Percentiles rank a stretch among this genome's conserved stretches.
These are phyloP conservation scores for Chondrostereum purpureum DNA, from an alignment of 1,284 basidiomycete species.

Conservation along the genomic window DNA sequence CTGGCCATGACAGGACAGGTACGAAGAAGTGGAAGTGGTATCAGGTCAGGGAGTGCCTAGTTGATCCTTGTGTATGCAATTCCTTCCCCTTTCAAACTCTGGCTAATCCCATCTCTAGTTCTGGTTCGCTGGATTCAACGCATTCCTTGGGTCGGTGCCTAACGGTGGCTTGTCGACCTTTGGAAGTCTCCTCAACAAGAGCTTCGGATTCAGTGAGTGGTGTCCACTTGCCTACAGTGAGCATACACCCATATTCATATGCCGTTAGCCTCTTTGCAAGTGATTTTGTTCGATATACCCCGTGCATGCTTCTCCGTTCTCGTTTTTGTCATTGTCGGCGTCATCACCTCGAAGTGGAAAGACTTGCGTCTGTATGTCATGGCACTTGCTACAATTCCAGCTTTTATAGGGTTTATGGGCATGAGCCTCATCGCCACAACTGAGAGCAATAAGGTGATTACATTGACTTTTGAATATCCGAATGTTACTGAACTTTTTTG, in stretches of 20 bases:
- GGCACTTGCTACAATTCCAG: conserved; percentile 9
- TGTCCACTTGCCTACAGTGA: too few relatives aligned
- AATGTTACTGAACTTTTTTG: too few relatives aligned
- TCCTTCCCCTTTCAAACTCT: too few relatives aligned
- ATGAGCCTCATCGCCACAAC: conserved; percentile 8
- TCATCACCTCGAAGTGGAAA: conserved; percentile 10
- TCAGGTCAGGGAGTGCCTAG: too few relatives aligned
- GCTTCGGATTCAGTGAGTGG: conserved; percentile 13
- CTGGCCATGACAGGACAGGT: too few relatives aligned
- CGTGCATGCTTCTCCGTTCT: not conserved
- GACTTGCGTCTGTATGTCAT: conserved; percentile 13
- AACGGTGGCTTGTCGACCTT: conserved; percentile 16
- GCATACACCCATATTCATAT: too few relatives aligned
- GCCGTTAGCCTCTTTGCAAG: conserved; percentile 8
- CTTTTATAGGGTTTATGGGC: conserved; percentile 11
- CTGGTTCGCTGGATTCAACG: conserved; percentile 10
- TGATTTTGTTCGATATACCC: conserved; percentile 12
- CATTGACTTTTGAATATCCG: conserved; percentile 4
- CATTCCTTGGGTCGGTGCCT: conserved; percentile 13
- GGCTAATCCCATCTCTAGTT: too few relatives aligned
- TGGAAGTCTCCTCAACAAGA: conserved; percentile 11
- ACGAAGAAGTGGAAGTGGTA: too few relatives aligned
- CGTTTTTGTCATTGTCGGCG: not conserved
- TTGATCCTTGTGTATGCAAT: too few relatives aligned
- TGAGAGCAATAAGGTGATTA: conserved; percentile 5